Base-by-base conservation (phyloP, 805 yeast genomes). In the Clavispora vitiphila region DNA sequence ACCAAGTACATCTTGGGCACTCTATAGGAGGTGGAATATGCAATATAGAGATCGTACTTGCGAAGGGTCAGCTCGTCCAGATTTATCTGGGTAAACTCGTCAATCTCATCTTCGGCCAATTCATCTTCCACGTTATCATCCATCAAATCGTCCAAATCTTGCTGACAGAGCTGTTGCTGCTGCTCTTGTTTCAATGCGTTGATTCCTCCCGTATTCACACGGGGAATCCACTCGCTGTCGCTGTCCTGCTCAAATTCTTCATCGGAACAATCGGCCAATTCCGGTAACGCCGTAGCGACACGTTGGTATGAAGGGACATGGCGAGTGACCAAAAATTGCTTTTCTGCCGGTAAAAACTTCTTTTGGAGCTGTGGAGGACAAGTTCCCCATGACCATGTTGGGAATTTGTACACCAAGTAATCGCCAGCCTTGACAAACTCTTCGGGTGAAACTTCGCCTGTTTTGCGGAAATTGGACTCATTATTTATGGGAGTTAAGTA, bases 371-470 rank as follows among this genome's bases (percentile, higher is more conserved):
- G 53, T 39, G 60, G 56, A 24, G 73, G 66, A 40, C 66, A 56
- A 7, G 59, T 34, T 20, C 64, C 57, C 99, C 99, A 93, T 47
- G 81, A 80, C 99, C 99, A 93, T 1, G 98, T 93, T 2, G 99
- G 98, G 60, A 93, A 93, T 70, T 84, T 86, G 62, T 80, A 82
- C 24, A 83, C 90, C 43, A 93, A 67, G 62, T 88, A 93, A 61
- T 93, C 97, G 18, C 99, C 99, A 3, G 99, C 97, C 41, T 70
- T 71, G 8, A 89, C 91, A 65, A 93, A 93, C 61, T 93, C 99
- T 40, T 87, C 96, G 1, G 99, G 99, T 1, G 96, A 86, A 39
- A 93, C 82, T 60, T 91, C 93, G 4, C 99, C 99, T 0, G 96
- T 86, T 37, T 74, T 65, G 41, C 80, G 72, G 66, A 89, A 93